A percentile compares a stretch with the other conserved stretches of the same genome.
Evolutionary conservation across 768 basidiomycete genomes (phyloP).

Genomic region (Tricholoma sp.): DNA sequence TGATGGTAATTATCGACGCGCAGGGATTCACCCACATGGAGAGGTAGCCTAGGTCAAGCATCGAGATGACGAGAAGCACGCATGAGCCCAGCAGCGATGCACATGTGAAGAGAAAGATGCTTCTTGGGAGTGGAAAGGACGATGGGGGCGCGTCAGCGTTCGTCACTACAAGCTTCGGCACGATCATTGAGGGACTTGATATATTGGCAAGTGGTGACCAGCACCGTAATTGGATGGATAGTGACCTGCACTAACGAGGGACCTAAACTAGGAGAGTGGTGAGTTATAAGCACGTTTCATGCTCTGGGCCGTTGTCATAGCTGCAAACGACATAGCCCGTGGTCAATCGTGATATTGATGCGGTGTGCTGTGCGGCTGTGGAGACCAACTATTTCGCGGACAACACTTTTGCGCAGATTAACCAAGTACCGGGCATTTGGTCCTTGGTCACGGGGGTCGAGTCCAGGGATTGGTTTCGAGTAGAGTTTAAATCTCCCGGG

Average conservation of each 20-base stretch:
- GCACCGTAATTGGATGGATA: conserved; percentile 18
- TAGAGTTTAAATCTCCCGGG: too few species aligned
- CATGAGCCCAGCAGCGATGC: conserved; percentile 20
- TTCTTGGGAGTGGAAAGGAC: conserved; percentile 17
- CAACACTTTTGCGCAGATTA: too few species aligned
- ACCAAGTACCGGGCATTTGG: too few species aligned
- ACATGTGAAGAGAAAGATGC: conserved; percentile 23
- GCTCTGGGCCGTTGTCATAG: conserved; percentile 2
- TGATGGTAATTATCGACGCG: conserved; percentile 22
- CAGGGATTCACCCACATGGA: conserved; percentile 29
- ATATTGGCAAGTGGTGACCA: conserved; percentile 20
- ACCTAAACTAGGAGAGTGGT: not conserved
- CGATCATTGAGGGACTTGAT: not conserved
- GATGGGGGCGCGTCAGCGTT: conserved; percentile 2
- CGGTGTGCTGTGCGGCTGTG: not conserved
- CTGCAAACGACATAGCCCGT: not conserved
- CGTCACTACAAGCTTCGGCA: conserved; percentile 2
- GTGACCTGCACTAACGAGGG: conserved; percentile 24
- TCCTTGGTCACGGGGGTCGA: too few species aligned
- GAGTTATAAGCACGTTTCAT: not conserved
- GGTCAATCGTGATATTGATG: not conserved
- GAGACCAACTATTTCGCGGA: too few species aligned
- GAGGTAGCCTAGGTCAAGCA: conserved; percentile 29
- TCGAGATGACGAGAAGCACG: conserved; percentile 23
- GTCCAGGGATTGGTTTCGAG: too few species aligned